phyloP scores from a whole-genome alignment of 106 monocot genomes.

The Cymbidium sinense region DNA sequence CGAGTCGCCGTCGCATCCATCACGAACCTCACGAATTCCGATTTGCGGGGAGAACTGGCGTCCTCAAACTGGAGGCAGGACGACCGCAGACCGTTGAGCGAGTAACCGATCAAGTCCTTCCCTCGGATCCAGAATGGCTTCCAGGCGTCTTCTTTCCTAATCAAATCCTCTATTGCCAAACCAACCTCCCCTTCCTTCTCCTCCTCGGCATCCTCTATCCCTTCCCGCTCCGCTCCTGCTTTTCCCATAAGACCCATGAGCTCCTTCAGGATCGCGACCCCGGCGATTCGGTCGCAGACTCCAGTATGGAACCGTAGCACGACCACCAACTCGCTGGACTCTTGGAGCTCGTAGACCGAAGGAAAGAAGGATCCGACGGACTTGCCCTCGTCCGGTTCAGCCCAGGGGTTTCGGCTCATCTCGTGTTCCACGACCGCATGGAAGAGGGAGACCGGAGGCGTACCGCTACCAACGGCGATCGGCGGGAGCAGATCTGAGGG shows the following conservation, averaged over 20 bases:
- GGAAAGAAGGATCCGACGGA: constrained; percentile 25
- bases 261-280: constrained; percentile 31
- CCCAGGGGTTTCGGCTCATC: constrained; percentile 56
- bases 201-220: neutral
- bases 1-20: constrained; percentile 22
- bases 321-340: constrained; percentile 12
- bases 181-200: constrained; percentile 16
- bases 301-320: constrained; percentile 42
- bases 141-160: constrained; percentile 37
- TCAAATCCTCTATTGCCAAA: constrained; percentile 43
- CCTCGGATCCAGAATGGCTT: constrained; percentile 64
- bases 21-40: constrained; percentile 33
- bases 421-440: constrained; percentile 41
- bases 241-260: constrained; percentile 17
- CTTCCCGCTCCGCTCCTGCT: neutral
- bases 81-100: constrained; percentile 47
- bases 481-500: constrained; percentile 5
- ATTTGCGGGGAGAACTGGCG: constrained; percentile 14
- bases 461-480: neutral
- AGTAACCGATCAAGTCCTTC: constrained; percentile 54
- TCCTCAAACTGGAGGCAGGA: constrained; percentile 26
- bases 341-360: constrained; percentile 27
- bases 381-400: neutral
- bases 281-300: constrained; percentile 45
- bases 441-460: constrained; percentile 15